phyloP scores from a whole-genome alignment of 2,329 filamentous ascomycete genomes.

The Arthrinium puccinioides region DNA sequence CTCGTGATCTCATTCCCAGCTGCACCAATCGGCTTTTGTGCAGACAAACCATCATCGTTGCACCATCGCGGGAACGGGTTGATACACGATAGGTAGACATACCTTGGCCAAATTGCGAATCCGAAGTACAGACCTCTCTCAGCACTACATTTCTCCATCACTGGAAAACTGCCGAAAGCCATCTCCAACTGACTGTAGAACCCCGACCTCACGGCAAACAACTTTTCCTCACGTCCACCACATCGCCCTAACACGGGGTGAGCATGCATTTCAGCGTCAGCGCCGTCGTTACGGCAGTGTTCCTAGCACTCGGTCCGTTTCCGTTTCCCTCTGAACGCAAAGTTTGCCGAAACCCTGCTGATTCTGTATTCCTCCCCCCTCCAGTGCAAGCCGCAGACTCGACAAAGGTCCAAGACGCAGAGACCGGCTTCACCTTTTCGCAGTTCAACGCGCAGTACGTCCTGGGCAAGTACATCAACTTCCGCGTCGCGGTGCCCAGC shows the following conservation, averaged over 20 bases:
- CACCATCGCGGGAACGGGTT: no score
- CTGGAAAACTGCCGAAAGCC: not conserved
- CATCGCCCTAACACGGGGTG: not conserved
- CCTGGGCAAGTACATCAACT: constrained; percentile 18
- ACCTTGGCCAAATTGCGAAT: not conserved
- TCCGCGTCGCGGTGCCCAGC: constrained; percentile 28
- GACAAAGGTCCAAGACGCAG: constrained; percentile 15
- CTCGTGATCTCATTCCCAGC: no score
- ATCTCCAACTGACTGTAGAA: not conserved
- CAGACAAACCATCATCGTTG: no score
- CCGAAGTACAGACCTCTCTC: no score
- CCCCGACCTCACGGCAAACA: not conserved
- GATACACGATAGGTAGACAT: not conserved
- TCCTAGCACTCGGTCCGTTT: not conserved
- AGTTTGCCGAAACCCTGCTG: not conserved
- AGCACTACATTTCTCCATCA: no score
- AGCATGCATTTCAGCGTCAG: not conserved
- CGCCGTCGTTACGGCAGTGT: not conserved
- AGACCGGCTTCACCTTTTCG: constrained; percentile 23
- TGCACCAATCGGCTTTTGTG: no score
- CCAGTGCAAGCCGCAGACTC: constrained; percentile 13
- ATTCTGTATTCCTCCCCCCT: not conserved
- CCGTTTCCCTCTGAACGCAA: not conserved
- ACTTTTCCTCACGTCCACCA: not conserved
- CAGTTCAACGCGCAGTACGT: constrained; percentile 17